Conservation (phyloP, 2,329 filamentous ascomycete genomes). For the Zymoseptoria crescenta region DNA sequence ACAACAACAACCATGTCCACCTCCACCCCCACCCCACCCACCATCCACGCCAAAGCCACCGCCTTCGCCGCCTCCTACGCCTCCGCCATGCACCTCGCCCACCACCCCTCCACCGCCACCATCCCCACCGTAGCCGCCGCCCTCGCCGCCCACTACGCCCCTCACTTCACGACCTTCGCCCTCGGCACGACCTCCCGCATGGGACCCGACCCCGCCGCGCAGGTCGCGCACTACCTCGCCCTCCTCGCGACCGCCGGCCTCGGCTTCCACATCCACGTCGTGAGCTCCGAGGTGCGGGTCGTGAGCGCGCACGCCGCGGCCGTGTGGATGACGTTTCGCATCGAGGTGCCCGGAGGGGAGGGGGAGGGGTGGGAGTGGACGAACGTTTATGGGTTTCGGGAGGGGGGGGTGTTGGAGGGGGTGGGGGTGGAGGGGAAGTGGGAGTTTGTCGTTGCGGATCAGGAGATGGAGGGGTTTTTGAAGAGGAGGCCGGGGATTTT, state of each 20-base stretch:
- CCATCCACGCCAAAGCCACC: not conserved
- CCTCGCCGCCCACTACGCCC: not conserved
- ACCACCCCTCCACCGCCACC: not conserved
- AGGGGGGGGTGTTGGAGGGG: not conserved
- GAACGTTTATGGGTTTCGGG: not conserved
- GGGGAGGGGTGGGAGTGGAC: not conserved
- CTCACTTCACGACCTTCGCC: not conserved
- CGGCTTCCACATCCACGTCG: not conserved
- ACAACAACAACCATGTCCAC: no score
- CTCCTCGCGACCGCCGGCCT: not conserved
- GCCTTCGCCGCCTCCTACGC: not conserved
- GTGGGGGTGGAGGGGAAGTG: not conserved
- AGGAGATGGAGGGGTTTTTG: not conserved
- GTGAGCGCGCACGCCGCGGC: not conserved
- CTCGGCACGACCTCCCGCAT: not conserved
- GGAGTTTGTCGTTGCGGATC: not conserved
- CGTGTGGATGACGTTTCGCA: not conserved
- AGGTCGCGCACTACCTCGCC: not conserved
- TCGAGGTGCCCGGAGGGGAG: not conserved
- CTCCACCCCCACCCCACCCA: no score
- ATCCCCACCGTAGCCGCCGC: not conserved
- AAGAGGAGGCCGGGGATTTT: not conserved
- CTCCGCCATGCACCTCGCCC: not conserved
- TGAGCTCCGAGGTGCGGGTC: not conserved
- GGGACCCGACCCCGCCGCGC: not conserved